These are phyloP conservation scores for Zygotorulaspora mrakii DNA, from an alignment of 1,139 yeast genomes.

Conservation along the genomic window DNA sequence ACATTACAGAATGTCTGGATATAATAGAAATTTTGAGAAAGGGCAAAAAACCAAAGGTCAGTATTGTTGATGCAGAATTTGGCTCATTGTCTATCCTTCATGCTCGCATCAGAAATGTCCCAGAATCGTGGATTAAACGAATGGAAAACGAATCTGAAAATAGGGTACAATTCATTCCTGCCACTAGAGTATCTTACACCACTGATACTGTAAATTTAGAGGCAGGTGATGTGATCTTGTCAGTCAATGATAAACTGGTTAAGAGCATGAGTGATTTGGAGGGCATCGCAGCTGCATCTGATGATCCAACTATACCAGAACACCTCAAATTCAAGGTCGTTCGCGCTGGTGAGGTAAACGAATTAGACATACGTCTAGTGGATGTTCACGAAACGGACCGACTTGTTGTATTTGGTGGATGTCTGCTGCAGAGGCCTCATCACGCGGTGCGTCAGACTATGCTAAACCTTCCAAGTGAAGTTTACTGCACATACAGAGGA, in stretches of 20 bases:
- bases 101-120: conserved; percentile 81
- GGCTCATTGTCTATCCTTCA: conserved; percentile 63
- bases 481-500: conserved; percentile 68
- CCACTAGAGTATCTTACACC: conserved; percentile 63
- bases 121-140: conserved; percentile 72
- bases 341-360: conserved; percentile 54
- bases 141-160: conserved; percentile 60
- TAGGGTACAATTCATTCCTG: conserved; percentile 68
- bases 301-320: conserved; percentile 32
- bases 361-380: conserved; percentile 57
- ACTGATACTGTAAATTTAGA: conserved; percentile 41
- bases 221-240: conserved; percentile 68
- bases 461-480: conserved; percentile 74
- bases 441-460: conserved; percentile 74
- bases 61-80: conserved; percentile 78
- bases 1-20: conserved; percentile 56
- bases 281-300: conserved; percentile 44
- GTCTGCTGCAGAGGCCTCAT: conserved; percentile 62
- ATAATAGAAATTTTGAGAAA: conserved; percentile 55
- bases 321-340: conserved; percentile 58
- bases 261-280: conserved; percentile 65
- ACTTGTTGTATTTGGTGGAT: conserved; percentile 78
- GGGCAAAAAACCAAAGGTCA: conserved; percentile 51
- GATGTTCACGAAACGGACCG: conserved; percentile 59
- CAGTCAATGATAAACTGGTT: conserved; percentile 62